These are phyloP conservation scores for Dichomitus squalens DNA, from an alignment of 1,284 basidiomycete genomes.

Conservation along the genomic window DNA sequence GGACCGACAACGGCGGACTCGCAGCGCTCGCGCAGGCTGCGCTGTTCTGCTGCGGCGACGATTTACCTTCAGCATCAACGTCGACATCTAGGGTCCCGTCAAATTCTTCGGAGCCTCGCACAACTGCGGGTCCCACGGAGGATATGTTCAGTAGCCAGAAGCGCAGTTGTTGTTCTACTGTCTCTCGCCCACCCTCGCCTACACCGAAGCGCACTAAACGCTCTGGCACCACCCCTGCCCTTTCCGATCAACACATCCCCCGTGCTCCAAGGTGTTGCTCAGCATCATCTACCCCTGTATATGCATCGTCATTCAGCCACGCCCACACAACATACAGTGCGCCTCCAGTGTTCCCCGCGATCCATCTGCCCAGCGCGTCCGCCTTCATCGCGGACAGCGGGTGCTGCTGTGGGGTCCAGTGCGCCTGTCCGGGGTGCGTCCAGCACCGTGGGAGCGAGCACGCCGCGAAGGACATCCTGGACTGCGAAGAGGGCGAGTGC, in stretches of 20 bases:
- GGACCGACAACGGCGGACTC: conserved; percentile 35
- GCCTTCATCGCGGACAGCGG: conserved; percentile 60
- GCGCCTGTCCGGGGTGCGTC: conserved; percentile 73
- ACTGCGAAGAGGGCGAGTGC: conserved; percentile 61
- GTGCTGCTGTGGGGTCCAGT: conserved; percentile 70
- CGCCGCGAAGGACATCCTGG: conserved; percentile 44
- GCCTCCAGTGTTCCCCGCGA: conserved; percentile 50
- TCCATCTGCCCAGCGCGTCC: conserved; percentile 61
- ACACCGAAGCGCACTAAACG: conserved; percentile 17
- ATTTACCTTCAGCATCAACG: conserved; percentile 7
- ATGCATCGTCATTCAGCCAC: background rate
- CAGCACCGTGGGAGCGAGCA: conserved; percentile 60
- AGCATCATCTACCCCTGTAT: background rate
- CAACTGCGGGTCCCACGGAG: background rate
- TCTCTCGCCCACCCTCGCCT: conserved; percentile 19
- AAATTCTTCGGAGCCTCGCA: background rate
- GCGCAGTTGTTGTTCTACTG: conserved; percentile 18
- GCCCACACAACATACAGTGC: background rate
- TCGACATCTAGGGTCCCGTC: background rate
- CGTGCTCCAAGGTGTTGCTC: background rate
- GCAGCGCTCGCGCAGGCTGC: conserved; percentile 54
- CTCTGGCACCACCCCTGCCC: background rate
- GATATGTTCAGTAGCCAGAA: conserved; percentile 12
- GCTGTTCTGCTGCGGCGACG: conserved; percentile 39
- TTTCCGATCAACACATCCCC: background rate